Base-by-base conservation (phyloP, 768 basidiomycete species). In the Lentinula guzmanii region DNA sequence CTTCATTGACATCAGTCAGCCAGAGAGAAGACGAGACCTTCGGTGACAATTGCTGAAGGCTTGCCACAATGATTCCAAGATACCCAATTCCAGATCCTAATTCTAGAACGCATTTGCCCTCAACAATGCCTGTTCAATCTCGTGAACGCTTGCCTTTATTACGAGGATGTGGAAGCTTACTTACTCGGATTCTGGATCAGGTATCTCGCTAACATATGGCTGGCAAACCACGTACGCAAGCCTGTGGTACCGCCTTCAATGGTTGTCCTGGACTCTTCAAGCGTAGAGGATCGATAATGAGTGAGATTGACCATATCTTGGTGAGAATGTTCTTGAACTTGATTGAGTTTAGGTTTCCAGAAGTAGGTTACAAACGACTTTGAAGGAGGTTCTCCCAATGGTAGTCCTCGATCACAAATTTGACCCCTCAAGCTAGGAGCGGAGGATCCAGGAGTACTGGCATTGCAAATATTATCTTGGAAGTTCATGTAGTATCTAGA, bases 171-270 rank as follows among this genome's bases (percentile, higher is more conserved):
- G 48, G 21, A 50, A 52, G 35, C 70, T 65, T 71, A 35, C 70
- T 65, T 71, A 89, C 90, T 80, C 70, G 84, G 75, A 67, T 87
- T 76, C 8, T 66, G 62, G 18, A 84, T 78, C 24, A 93, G 74
- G 66, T 84, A 86, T 52, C 86, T 79, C 0, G 85, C 83, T 18
- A 93, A 75, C 34, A 82, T 74, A 48, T 87, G 80, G 65, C 89
- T 87, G 5, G 91, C 89, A 33, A 79, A 75, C 91, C 91, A 93
- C 6, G 91, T 93, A 58, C 88, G 79, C 52, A 93, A 72, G 11
- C 91, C 90, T 1, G 90, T 93, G 0, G 90, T 93, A 0, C 91
- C 91, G 45, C 77, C 76, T 70, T 92, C 90, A 33, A 92, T 85
- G 2, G 79, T 84, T 2, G 83, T 87, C 6, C 86, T 83, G 1